Evolutionary conservation across 768 basidiomycete species (phyloP), one percentile per base, ranked within the genome.

Genomic region (Termitomyces bulborhizus): DNA sequence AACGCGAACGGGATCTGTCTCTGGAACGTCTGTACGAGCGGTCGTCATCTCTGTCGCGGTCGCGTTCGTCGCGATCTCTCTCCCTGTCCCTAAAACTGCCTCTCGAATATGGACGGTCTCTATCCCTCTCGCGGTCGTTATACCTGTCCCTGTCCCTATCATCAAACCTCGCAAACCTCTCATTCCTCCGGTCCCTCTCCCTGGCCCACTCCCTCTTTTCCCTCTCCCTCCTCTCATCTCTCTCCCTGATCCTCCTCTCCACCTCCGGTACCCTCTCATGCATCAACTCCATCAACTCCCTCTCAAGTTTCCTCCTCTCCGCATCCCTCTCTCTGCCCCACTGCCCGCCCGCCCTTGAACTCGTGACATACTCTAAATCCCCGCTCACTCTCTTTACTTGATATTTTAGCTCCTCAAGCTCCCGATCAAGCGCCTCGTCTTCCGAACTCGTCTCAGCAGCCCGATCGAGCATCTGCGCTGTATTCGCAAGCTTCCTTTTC

Each of bases 211-310:
- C 85, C 37, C 91, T 74, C 62, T 86, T 86, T 64, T 97, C 92
- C 62, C 82, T 75, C 58, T 88, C 83, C 66, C 79, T 86, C 60
- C 84, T 76, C 57, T 85, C 85, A 46, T 96, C 90, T 44, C 89
- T 71, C 13, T 84, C 84, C 64, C 90, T 83, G 47, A 97, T 83
- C 67, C 83, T 84, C 60, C 85, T 79, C 70, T 98, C 94, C 6
- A 99, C 80, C 53, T 93, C 91, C 0, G 97, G 97, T 4, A 99
- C 76, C 45, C 87, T 81, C 65, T 96, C 93, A 64, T 98, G 94
- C 84, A 90, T 83, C 51, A 99, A 73, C 45, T 78, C 75, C 54
- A 96, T 69, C 18, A 98, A 74, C 62, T 98, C 93, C 42, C 96
- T 79, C 71, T 99, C 97, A 29, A 97, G 76, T 60, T 84, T 80